Evolutionary conservation across 768 basidiomycete species (phyloP).

Genomic region (Serpula lacrymans): DNA sequence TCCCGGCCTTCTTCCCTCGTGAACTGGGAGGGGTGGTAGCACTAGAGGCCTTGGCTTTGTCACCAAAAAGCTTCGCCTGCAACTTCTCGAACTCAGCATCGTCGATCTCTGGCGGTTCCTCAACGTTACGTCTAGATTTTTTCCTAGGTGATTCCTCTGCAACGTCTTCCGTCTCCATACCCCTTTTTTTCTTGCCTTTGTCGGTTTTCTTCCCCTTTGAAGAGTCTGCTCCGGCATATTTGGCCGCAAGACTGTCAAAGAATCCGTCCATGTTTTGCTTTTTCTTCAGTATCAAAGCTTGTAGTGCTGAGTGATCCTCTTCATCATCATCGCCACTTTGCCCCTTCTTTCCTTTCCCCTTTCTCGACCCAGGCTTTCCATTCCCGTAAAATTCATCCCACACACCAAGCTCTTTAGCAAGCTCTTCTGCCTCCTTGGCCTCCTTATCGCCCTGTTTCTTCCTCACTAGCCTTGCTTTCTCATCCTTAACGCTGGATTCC

Average conservation of each 20-base stretch:
- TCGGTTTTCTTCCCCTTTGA: slow-evolving; percentile 35
- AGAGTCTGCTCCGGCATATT: slow-evolving; percentile 45
- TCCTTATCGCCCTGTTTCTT: slow-evolving; percentile 75
- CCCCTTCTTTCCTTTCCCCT: slow-evolving; percentile 52
- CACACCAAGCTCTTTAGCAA: slow-evolving; percentile 85
- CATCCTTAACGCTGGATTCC: slow-evolving; percentile 71
- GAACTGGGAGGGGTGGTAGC: slow-evolving; percentile 15
- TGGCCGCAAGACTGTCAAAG: slow-evolving; percentile 71
- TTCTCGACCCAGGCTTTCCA: slow-evolving; percentile 62
- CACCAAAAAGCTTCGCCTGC: slow-evolving; percentile 53
- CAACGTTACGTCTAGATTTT: slow-evolving; percentile 38
- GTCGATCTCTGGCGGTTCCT: slow-evolving; percentile 54
- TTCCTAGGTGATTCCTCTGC: slow-evolving; percentile 45
- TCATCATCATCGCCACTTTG: slow-evolving; percentile 38
- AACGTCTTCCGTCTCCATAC: slow-evolving; percentile 35
- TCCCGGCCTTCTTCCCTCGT: slow-evolving; percentile 24
- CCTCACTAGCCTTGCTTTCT: slow-evolving; percentile 72
- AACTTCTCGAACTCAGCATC: slow-evolving; percentile 63
- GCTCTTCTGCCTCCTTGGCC: slow-evolving; percentile 77
- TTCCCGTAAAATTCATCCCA: slow-evolving; percentile 92
- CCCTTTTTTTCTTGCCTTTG: slow-evolving; percentile 52
- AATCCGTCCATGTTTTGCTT: slow-evolving; percentile 68
- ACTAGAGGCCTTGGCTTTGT: slow-evolving; percentile 34
- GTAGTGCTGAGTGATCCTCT: slow-evolving; percentile 66
- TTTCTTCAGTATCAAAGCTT: slow-evolving; percentile 79